Percentiles rank a stretch among this genome's conserved stretches.
phyloP scores from a whole-genome alignment of 2,329 filamentous ascomycete genomes.

The Remersonia thermophila region DNA sequence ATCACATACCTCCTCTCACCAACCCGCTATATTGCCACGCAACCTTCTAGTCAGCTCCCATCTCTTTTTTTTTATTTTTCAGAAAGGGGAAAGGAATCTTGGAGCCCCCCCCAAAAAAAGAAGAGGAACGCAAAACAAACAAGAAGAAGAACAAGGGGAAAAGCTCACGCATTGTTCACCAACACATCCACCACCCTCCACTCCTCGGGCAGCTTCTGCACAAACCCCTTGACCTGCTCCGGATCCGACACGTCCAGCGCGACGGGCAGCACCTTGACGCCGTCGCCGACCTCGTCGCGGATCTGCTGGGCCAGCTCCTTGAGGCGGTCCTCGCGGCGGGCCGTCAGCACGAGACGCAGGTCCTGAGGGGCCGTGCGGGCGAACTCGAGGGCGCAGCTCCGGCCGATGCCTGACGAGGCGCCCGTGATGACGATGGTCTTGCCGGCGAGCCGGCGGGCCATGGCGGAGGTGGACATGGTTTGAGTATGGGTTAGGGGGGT shows the following conservation, averaged over 20 bases:
- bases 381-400: constrained; percentile 76
- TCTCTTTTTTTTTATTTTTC: no score
- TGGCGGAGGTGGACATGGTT: constrained; percentile 47
- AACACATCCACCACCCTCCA: constrained; percentile 78
- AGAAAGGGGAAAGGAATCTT: not conserved
- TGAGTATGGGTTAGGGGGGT: constrained; percentile 15
- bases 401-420: constrained; percentile 85
- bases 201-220: constrained; percentile 61
- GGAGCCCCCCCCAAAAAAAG: not conserved
- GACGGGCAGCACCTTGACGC: constrained; percentile 70
- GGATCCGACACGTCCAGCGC: constrained; percentile 80
- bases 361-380: constrained; percentile 69
- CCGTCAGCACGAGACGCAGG: constrained; percentile 76
- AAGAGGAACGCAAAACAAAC: no score
- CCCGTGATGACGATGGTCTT: constrained; percentile 91
- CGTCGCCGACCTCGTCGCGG: constrained; percentile 59
- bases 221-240: constrained; percentile 60
- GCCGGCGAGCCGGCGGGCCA: constrained; percentile 73
- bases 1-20: constrained; percentile 14
- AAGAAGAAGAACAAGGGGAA: no score
- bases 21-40: constrained; percentile 10
- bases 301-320: constrained; percentile 68
- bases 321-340: constrained; percentile 69
- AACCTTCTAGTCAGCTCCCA: no score
- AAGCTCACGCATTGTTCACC: constrained; percentile 84